These are phyloP conservation scores for Desmodesmus armatus DNA, from an alignment of 139 green algal genomes.

Conservation along the genomic window DNA sequence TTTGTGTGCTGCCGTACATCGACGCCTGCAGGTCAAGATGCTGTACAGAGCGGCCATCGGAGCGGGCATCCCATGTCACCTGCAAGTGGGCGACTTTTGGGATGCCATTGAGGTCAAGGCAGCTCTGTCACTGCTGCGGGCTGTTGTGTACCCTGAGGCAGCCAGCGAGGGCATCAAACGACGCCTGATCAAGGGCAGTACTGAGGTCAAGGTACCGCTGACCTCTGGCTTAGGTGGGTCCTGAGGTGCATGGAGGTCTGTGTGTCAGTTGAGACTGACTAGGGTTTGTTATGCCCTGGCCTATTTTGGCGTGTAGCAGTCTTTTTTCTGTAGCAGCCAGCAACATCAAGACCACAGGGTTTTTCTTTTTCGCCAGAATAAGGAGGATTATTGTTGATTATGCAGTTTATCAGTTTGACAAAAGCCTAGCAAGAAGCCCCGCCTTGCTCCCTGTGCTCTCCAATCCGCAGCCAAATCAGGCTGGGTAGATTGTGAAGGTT, in stretches of 20 bases:
- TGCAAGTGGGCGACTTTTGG: slow-evolving; percentile 33
- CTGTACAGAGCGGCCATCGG: not conserved
- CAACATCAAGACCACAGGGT: too few relatives aligned
- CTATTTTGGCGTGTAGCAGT: too few relatives aligned
- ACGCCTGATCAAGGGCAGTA: not conserved
- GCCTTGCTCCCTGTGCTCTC: too few relatives aligned
- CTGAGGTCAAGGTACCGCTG: not conserved
- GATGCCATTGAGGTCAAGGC: slow-evolving; percentile 18
- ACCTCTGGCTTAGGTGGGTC: not conserved
- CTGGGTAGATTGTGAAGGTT: not conserved
- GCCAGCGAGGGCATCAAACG: slow-evolving; percentile 1
- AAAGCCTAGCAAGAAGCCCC: not conserved
- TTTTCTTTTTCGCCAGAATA: too few relatives aligned
- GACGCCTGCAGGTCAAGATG: not conserved
- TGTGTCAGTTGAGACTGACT: too few relatives aligned
- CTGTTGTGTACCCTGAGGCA: not conserved
- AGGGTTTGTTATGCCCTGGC: too few relatives aligned
- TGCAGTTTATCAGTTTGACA: too few relatives aligned
- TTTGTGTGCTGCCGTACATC: not conserved
- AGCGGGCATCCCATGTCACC: not conserved
- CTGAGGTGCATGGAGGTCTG: too few relatives aligned
- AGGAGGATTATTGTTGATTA: too few relatives aligned
- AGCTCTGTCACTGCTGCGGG: slow-evolving; percentile 13
- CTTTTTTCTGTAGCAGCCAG: too few relatives aligned
- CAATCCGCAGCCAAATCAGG: not conserved